Evolutionary conservation across 2,329 filamentous ascomycete species (phyloP).

Genomic region (Orbilia javanica): DNA sequence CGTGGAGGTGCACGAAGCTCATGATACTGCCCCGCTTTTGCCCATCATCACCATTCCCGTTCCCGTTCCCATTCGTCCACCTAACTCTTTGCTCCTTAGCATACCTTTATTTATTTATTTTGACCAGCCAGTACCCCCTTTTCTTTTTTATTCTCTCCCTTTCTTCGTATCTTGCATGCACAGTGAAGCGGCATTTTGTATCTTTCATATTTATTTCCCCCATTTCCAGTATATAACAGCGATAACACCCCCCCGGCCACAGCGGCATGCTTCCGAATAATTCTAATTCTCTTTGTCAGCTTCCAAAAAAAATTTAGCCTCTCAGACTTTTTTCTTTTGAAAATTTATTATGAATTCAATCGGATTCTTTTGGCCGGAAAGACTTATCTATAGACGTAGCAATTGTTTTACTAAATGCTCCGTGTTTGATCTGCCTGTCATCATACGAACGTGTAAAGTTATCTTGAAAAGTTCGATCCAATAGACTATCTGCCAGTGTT

Average conservation of each 20-base stretch:
- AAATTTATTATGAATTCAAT: background rate
- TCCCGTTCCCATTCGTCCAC: background rate
- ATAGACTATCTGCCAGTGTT: no score
- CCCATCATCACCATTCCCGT: background rate
- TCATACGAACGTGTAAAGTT: no score
- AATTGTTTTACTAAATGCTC: no score
- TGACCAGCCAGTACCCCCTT: background rate
- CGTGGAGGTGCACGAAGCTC: slow-evolving; percentile 42
- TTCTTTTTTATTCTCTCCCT: background rate
- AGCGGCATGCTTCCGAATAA: slow-evolving; percentile 26
- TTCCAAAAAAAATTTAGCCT: background rate
- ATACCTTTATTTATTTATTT: background rate
- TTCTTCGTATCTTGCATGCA: slow-evolving; percentile 3
- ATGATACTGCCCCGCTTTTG: slow-evolving; percentile 20
- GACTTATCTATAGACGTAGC: no score
- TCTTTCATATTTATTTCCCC: background rate
- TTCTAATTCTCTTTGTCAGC: slow-evolving; percentile 29
- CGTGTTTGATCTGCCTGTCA: no score
- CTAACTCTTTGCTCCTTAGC: background rate
- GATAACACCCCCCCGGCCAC: background rate
- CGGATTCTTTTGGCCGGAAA: background rate
- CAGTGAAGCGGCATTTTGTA: slow-evolving; percentile 15
- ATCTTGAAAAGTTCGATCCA: no score
- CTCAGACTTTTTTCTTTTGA: background rate
- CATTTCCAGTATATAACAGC: slow-evolving; percentile 13